Percentiles rank a stretch among this genome's conserved stretches.
These are phyloP conservation scores for Fraxinus floribunda DNA, from an alignment of 305 asterid species.

Conservation along the genomic window DNA sequence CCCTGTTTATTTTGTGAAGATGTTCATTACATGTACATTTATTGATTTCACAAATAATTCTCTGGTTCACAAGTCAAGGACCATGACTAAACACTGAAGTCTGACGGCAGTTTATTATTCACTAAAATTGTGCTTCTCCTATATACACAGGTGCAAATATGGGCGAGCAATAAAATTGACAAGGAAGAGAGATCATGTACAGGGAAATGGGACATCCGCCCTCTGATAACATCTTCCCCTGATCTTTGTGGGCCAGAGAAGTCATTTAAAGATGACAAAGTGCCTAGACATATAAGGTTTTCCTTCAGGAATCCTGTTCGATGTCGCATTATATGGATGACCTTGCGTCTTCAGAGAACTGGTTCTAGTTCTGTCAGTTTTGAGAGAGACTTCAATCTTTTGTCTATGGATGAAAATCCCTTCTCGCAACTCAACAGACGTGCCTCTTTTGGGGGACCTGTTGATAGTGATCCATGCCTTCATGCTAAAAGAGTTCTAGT, in stretches of 20 bases:
- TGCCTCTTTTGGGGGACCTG: conserved; percentile 84
- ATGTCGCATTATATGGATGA: conserved; percentile 93
- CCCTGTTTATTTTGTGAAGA: background rate
- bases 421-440: conserved; percentile 64
- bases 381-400: conserved; percentile 60
- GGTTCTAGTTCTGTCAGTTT: conserved; percentile 75
- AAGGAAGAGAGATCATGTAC: conserved; percentile 78
- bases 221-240: conserved; percentile 66
- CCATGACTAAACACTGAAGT: conserved; percentile 11
- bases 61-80: conserved; percentile 10
- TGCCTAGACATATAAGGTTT: conserved; percentile 84
- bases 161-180: conserved; percentile 83
- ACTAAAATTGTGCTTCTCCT: conserved; percentile 17
- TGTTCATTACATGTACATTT: conserved; percentile 3
- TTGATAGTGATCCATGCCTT: conserved; percentile 74
- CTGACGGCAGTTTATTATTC: conserved; percentile 15
- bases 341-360: conserved; percentile 64
- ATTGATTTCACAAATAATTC: conserved; percentile 10
- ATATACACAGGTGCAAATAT: conserved; percentile 73
- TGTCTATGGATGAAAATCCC: conserved; percentile 90
- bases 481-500: conserved; percentile 86
- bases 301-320: conserved; percentile 70
- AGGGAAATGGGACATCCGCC: conserved; percentile 93
- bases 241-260: conserved; percentile 83
- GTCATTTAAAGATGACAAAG: conserved; percentile 40